phyloP scores from a whole-genome alignment of 208 protist genomes.

The Crithidia fasciculata region DNA sequence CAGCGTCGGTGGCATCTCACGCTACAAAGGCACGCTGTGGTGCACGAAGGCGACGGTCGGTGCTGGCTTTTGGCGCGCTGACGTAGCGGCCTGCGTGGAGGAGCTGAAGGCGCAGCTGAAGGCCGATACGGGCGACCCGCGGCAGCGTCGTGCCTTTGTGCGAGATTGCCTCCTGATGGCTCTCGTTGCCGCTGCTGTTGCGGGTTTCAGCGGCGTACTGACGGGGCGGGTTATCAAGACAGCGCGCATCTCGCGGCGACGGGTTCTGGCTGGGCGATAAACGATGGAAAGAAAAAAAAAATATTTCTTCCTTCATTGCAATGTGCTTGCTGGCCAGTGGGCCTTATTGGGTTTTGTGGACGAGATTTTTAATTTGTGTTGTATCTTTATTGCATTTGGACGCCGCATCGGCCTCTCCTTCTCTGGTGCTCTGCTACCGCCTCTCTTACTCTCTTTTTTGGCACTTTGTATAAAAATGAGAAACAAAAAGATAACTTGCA shows the following conservation, averaged over 20 bases:
- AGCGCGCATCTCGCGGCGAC: neutral
- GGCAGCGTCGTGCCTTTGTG: neutral
- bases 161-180: neutral
- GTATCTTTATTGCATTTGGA: too few relatives aligned
- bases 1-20: neutral
- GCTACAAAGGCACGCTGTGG: slow-evolving; percentile 12
- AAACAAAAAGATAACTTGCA: too few relatives aligned
- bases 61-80: slow-evolving; percentile 14
- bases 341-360: too few relatives aligned
- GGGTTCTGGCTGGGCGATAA: neutral
- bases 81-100: slow-evolving; percentile 1
- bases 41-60: slow-evolving; percentile 12
- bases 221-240: slow-evolving; percentile 7
- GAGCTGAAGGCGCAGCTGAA: neutral
- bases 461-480: too few relatives aligned
- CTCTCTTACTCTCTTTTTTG: too few relatives aligned
- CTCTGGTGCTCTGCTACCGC: too few relatives aligned
- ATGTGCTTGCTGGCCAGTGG: too few relatives aligned
- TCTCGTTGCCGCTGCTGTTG: neutral
- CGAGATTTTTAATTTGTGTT: too few relatives aligned
- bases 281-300: neutral
- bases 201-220: neutral
- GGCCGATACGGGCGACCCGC: neutral
- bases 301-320: neutral
- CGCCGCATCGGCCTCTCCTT: too few relatives aligned